These are phyloP conservation scores for Kuraishia molischiana DNA, from an alignment of 805 yeast genomes.

Conservation along the genomic window DNA sequence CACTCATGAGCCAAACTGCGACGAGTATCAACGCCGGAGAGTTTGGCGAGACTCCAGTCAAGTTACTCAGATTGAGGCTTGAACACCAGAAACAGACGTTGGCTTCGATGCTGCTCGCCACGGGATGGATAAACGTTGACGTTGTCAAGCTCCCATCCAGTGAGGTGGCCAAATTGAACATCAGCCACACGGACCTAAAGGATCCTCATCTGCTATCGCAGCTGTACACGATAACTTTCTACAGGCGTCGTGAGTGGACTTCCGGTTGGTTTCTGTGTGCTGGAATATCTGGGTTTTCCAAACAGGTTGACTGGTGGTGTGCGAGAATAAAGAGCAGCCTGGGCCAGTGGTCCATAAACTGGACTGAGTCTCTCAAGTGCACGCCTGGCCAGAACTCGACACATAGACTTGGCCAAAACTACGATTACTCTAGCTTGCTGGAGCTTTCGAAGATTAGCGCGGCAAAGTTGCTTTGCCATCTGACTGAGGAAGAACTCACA, in stretches of 20 bases:
- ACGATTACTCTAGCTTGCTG: constrained; percentile 22
- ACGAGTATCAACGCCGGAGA: constrained; percentile 18
- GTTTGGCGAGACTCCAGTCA: constrained; percentile 15
- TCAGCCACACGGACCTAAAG: constrained; percentile 18
- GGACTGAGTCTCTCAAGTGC: constrained; percentile 27
- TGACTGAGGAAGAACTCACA: constrained; percentile 40
- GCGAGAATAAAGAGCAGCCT: constrained; percentile 35
- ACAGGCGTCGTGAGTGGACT: constrained; percentile 45
- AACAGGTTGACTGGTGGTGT: constrained; percentile 40
- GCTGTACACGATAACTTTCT: constrained; percentile 21
- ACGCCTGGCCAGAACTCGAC: background rate
- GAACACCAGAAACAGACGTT: constrained; percentile 41
- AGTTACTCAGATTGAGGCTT: constrained; percentile 36
- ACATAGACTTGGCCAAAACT: constrained; percentile 7
- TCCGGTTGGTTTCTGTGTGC: constrained; percentile 43
- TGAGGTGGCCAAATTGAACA: constrained; percentile 33
- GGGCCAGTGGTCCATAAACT: constrained; percentile 47
- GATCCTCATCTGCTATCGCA: constrained; percentile 11
- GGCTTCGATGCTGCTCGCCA: constrained; percentile 45
- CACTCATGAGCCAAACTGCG: constrained; percentile 22
- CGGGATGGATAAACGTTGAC: constrained; percentile 60
- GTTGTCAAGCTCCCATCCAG: constrained; percentile 37
- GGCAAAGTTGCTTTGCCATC: constrained; percentile 37
- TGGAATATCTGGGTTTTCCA: constrained; percentile 23
- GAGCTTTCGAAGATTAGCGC: constrained; percentile 33